phyloP scores from a whole-genome alignment of 1,139 yeast genomes.

The Nakaseomyces glabratus region DNA sequence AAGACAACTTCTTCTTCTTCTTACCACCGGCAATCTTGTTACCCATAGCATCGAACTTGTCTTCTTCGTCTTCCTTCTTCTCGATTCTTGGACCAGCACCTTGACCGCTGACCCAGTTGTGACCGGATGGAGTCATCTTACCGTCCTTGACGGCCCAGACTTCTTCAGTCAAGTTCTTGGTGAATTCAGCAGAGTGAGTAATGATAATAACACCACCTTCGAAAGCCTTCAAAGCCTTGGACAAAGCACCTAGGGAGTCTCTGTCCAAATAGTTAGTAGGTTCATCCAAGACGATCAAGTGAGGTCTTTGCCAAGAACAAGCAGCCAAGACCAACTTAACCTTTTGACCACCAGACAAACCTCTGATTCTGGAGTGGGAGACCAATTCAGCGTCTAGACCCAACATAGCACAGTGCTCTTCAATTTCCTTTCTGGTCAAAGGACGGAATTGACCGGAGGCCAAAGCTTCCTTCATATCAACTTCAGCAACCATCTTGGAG shows the following conservation, averaged over 20 bases:
- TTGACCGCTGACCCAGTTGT: slow-evolving; percentile 99
- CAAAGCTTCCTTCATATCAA: slow-evolving; percentile 99
- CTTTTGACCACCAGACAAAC: slow-evolving; percentile 99
- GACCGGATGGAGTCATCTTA: slow-evolving; percentile 98
- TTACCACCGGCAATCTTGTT: slow-evolving; percentile 94
- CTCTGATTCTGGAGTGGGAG: slow-evolving; percentile 99
- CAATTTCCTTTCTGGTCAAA: slow-evolving; percentile 98
- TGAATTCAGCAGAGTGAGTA: slow-evolving; percentile 99
- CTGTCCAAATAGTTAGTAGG: slow-evolving; percentile 99
- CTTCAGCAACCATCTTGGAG: slow-evolving; percentile 99
- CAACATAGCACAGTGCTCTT: slow-evolving; percentile 95
- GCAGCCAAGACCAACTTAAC: slow-evolving; percentile 99
- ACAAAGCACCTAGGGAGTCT: slow-evolving; percentile 98
- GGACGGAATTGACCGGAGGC: slow-evolving; percentile 99
- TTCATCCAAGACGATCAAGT: slow-evolving; percentile 97
- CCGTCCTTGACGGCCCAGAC: slow-evolving; percentile 99
- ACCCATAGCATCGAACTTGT: slow-evolving; percentile 99
- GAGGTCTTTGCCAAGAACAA: slow-evolving; percentile 99
- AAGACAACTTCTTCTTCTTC: slow-evolving; percentile 96
- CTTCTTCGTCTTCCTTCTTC: slow-evolving; percentile 96
- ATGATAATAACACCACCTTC: slow-evolving; percentile 99
- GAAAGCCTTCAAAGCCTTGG: slow-evolving; percentile 97
- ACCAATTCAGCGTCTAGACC: slow-evolving; percentile 99
- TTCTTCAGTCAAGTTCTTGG: slow-evolving; percentile 98
- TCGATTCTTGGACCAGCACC: slow-evolving; percentile 99